phyloP scores from a whole-genome alignment of 352 stramenopile species.

The Pythium diclinum region DNA sequence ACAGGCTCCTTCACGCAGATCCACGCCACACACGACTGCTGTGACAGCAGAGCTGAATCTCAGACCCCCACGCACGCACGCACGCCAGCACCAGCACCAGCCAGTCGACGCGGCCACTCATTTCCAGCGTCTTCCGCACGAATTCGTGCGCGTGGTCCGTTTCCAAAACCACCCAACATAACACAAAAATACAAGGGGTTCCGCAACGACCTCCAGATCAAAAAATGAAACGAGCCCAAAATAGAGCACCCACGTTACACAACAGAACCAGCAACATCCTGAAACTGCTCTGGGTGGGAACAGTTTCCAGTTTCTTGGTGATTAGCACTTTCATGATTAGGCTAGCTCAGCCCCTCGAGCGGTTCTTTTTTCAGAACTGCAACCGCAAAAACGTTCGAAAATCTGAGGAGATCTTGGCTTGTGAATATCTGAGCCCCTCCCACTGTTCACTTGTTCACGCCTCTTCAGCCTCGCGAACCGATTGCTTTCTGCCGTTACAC shows the following conservation, averaged over 20 bases:
- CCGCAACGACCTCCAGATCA: too few species aligned
- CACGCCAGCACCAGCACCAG: background rate
- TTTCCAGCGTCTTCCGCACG: background rate
- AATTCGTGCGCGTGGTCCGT: background rate
- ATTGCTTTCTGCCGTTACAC: constrained; percentile 23
- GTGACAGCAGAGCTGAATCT: background rate
- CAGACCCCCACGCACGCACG: background rate
- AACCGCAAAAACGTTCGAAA: background rate
- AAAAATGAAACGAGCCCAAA: background rate
- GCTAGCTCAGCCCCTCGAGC: background rate
- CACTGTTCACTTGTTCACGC: constrained; percentile 3
- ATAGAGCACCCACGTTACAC: background rate
- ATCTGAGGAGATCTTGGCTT: background rate
- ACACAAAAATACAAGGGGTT: background rate
- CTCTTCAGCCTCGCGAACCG: background rate
- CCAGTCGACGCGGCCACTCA: background rate
- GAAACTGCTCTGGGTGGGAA: background rate
- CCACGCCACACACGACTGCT: background rate
- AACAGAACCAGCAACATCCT: too few species aligned
- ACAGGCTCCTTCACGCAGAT: background rate
- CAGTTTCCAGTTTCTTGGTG: background rate
- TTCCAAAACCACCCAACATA: background rate
- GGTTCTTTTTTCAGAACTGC: constrained; percentile 3
- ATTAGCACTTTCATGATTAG: constrained; percentile 1
- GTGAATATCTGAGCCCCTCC: background rate